These are phyloP conservation scores for Glarea lozoyensis DNA, from an alignment of 495 filamentous ascomycete genomes.

Conservation along the genomic window DNA sequence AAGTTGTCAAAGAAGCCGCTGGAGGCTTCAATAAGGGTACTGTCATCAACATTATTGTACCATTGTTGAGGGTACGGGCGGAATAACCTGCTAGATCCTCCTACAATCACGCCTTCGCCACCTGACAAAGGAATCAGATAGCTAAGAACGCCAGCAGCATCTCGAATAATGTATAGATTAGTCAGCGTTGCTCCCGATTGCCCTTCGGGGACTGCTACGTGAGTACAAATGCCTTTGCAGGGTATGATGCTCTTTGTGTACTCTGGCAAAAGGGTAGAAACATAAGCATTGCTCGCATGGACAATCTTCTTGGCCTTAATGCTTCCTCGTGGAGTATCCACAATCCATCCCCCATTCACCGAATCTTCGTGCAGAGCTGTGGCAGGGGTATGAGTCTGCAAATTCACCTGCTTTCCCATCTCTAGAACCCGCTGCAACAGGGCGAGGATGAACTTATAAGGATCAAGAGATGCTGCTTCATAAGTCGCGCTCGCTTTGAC, in stretches of 20 bases:
- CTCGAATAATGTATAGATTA: slow-evolving; percentile 2
- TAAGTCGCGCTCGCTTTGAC: slow-evolving; percentile 41
- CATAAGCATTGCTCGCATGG: slow-evolving; percentile 65
- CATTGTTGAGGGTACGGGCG: slow-evolving; percentile 27
- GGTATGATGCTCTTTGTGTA: slow-evolving; percentile 8
- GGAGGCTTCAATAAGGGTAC: slow-evolving; percentile 30
- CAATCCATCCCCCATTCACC: slow-evolving; percentile 23
- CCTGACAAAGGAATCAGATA: slow-evolving; percentile 43
- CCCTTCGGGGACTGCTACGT: not conserved
- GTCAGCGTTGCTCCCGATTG: not conserved
- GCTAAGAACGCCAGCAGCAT: slow-evolving; percentile 17
- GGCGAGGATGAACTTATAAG: slow-evolving; percentile 54
- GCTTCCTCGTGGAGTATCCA: slow-evolving; percentile 45
- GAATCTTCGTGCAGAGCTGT: slow-evolving; percentile 28
- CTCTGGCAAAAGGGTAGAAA: slow-evolving; percentile 43
- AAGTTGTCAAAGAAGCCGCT: slow-evolving; percentile 36
- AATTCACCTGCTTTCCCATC: slow-evolving; percentile 38
- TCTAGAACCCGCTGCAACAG: slow-evolving; percentile 45
- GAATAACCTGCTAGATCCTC: slow-evolving; percentile 35
- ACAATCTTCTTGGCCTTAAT: slow-evolving; percentile 46
- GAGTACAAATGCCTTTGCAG: slow-evolving; percentile 1
- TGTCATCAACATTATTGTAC: slow-evolving; percentile 42
- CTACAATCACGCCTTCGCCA: slow-evolving; percentile 42
- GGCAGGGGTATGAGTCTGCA: slow-evolving; percentile 55
- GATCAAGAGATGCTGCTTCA: slow-evolving; percentile 50